Evolutionary conservation across 352 stramenopile genomes (phyloP), one percentile per base, ranked within the genome.

Genomic region (Phytopythium boreale): DNA sequence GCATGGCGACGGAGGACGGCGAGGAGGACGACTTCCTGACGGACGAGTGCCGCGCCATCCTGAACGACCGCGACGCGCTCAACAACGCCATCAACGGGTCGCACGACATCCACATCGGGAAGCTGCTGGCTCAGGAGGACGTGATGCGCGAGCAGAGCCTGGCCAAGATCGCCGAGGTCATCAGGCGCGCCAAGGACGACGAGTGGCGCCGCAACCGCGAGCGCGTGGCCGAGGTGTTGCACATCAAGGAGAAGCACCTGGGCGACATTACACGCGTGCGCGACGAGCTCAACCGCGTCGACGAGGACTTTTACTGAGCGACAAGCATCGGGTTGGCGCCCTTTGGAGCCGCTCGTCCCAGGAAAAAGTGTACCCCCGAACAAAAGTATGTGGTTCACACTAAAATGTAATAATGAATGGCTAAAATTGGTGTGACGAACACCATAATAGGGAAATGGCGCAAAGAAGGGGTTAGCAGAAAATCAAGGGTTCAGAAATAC

Each of bases 41-140:
- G 5, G 86, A 94, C 49, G 83, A 94, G 51, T 94, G 86, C 50
- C 86, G 82, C 17, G 84, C 79, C 29, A 90, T 94, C 53, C 59
- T 94, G 52, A 92, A 92, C 63, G 84, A 94, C 57, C 80, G 85
- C 55, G 85, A 93, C 37, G 84, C 87, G 15, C 70, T 95, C 53
- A 93, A 91, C 68, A 92, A 91, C 56, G 87, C 87, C 27, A 93
- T 98, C 66, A 94, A 96, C 52, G 84, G 86, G 19, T 97, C 89
- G 26, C 90, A 97, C 64, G 90, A 97, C 58, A 95, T 97, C 46
- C 91, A 97, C 69, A 94, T 97, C 34, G 89, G 88, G 50, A 97
- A 95, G 61, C 61, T 97, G 24, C 72, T 97, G 26, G 81, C 85
- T 0, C 84, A 91, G 53, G 90, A 97, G 77, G 88, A 97, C 62